Evolutionary conservation across 768 basidiomycete genomes (phyloP).

Genomic region (Mycena filopes): DNA sequence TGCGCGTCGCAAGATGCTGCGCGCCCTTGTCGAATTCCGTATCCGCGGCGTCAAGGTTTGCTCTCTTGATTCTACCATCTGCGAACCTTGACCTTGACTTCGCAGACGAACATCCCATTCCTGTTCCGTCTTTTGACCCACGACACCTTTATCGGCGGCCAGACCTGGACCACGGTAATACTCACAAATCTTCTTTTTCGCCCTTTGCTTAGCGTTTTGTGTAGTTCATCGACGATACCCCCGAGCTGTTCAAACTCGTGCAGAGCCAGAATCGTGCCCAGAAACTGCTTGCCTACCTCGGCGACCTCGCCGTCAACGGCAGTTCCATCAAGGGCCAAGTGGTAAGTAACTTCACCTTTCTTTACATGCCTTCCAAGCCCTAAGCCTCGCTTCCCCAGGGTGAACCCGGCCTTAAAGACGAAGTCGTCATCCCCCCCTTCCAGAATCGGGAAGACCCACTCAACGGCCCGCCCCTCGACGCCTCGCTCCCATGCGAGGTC

Average conservation of each 20-base stretch:
- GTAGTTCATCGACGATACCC: constrained; percentile 99
- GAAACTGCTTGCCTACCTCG: constrained; percentile 95
- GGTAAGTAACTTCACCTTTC: constrained; percentile 44
- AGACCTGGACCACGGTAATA: constrained; percentile 94
- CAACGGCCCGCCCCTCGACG: constrained; percentile 79
- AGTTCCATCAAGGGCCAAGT: constrained; percentile 96
- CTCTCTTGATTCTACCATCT: not conserved
- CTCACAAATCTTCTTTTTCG: constrained; percentile 18
- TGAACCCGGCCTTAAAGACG: constrained; percentile 93
- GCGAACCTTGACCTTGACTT: not conserved
- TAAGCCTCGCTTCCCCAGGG: constrained; percentile 57
- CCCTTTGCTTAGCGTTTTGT: constrained; percentile 3
- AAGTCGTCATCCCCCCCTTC: constrained; percentile 85
- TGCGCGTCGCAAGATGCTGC: constrained; percentile 98
- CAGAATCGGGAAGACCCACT: constrained; percentile 79
- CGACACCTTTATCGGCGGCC: constrained; percentile 94
- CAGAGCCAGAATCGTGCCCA: constrained; percentile 98
- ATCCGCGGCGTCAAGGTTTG: constrained; percentile 97
- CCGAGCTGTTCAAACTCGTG: constrained; percentile 98
- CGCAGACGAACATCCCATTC: constrained; percentile 98
- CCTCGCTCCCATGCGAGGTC: constrained; percentile 80
- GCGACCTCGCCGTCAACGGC: constrained; percentile 97
- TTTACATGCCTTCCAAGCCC: not conserved
- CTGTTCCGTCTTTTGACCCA: constrained; percentile 97
- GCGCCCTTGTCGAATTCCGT: constrained; percentile 99